Base-by-base conservation (phyloP, 371 early-diverging fungal genomes). In the Circinella minor region DNA sequence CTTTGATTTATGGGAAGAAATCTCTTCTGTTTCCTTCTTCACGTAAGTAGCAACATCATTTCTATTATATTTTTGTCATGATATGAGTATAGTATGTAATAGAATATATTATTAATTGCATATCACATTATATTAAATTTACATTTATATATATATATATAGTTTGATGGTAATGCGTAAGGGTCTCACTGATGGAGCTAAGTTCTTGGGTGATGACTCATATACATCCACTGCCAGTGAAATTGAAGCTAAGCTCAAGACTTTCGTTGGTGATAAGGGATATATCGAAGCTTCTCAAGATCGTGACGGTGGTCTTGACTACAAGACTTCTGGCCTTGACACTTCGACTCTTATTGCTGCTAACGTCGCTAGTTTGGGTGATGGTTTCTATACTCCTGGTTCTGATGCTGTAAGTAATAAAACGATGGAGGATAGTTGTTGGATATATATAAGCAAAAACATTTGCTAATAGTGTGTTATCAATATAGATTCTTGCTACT, bases 311-410 rank as follows among this genome's bases (percentile, higher is more conserved):
- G 87, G 86, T 7, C 74, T 82, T 47, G 68, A 70, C 15, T 60
- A 67, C 27, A 87, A 88, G 60, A 39, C 47, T 4, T 43, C 70
- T 54, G 80, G 84, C 4, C 74, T 93, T 55, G 94, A 94, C 71
- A 63, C 82, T 0, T 87, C 92, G n/a, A 84, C 84, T 3, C 59
- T 92, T 27, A 72, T 94, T 20, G 92, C 90, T 9, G 84, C 83
- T 0, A 79, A 93, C 57, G 84, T 90, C 60, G 76, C 77, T 38
- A 68, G 70, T 39, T 49, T 70, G 65, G 65, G 65, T 34, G 70
- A 70, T 59, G 70, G 78, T 0, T 79, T 84, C 68, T 87, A 78
- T 54, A 78, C 84, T 9, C 78, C 81, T 13, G 80, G 75, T 14
- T 83, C 85, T 0, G 83, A 84, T 43, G 27, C 27, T 27, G 27